Percentiles rank a stretch among this genome's conserved stretches.
Conservation (phyloP, 306 rosid species). For the Fagus crenata region DNA sequence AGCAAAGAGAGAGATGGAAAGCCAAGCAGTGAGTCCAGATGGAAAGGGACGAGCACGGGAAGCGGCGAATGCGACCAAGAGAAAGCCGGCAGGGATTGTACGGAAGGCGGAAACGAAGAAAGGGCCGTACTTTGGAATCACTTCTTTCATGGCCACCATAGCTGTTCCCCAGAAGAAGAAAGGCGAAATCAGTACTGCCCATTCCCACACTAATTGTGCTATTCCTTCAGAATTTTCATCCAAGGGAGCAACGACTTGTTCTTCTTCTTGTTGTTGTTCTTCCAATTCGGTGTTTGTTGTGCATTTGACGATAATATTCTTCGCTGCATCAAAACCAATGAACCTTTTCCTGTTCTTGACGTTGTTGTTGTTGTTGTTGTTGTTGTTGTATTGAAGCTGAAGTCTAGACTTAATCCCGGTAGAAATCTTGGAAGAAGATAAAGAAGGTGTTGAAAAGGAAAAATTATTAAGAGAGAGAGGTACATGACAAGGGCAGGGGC, state of each 20-base stretch:
- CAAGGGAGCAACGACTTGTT: background rate
- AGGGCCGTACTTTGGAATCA: slow-evolving; percentile 77
- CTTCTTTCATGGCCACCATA: slow-evolving; percentile 98
- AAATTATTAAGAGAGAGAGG: slow-evolving; percentile 7
- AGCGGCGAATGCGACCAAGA: slow-evolving; percentile 75
- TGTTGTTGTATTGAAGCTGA: slow-evolving; percentile 13
- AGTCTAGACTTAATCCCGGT: slow-evolving; percentile 27
- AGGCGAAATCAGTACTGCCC: slow-evolving; percentile 77
- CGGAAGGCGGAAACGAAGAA: slow-evolving; percentile 84
- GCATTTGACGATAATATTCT: slow-evolving; percentile 18
- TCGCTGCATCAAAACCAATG: background rate
- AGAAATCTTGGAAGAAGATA: background rate
- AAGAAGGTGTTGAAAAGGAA: slow-evolving; percentile 20
- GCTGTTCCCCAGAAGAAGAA: slow-evolving; percentile 98
- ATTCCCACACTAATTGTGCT: slow-evolving; percentile 48
- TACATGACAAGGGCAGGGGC: background rate
- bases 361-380: background rate
- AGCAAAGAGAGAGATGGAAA: slow-evolving; percentile 74
- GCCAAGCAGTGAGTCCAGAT: slow-evolving; percentile 74
- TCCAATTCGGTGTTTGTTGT: slow-evolving; percentile 27
- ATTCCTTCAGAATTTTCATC: background rate
- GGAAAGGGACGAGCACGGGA: slow-evolving; percentile 70
- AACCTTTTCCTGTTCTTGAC: background rate
- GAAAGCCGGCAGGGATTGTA: slow-evolving; percentile 84
- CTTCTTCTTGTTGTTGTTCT: background rate